Conservation (phyloP, 441 rosid genomes). For the Biscutella auriculata region DNA sequence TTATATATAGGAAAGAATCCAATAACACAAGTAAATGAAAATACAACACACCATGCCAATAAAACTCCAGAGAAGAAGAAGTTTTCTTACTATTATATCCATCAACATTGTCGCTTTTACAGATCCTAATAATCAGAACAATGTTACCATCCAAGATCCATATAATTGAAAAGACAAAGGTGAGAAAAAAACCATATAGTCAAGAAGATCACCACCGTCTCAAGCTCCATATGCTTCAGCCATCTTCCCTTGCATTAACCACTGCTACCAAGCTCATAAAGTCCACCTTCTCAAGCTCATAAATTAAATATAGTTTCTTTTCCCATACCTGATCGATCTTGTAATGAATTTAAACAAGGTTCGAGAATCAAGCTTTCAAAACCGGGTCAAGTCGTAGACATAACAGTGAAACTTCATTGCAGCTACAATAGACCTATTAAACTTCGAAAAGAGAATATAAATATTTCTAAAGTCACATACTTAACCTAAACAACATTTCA, state of each 20-base stretch:
- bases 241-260: too few relatives aligned
- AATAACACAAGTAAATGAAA: neutral
- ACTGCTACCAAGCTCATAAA: too few relatives aligned
- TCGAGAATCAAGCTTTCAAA: slow-evolving; percentile 35
- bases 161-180: neutral
- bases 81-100: slow-evolving; percentile 90
- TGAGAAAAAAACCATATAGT: neutral
- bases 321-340: slow-evolving; percentile 60
- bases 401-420: slow-evolving; percentile 90
- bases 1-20: neutral
- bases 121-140: slow-evolving; percentile 45
- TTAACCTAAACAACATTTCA: too few relatives aligned
- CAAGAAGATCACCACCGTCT: too few relatives aligned
- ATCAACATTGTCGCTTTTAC: slow-evolving; percentile 67
- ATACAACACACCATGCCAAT: slow-evolving; percentile 71
- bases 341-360: slow-evolving; percentile 31
- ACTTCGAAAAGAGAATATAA: too few relatives aligned
- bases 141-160: neutral
- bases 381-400: slow-evolving; percentile 36
- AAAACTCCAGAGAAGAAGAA: slow-evolving; percentile 83
- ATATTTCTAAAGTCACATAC: too few relatives aligned
- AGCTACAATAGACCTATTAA: too few relatives aligned
- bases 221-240: too few relatives aligned
- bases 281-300: too few relatives aligned
- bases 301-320: too few relatives aligned